phyloP scores from a whole-genome alignment of 2,329 filamentous ascomycete species.

The Gaeumannomyces tritici region DNA sequence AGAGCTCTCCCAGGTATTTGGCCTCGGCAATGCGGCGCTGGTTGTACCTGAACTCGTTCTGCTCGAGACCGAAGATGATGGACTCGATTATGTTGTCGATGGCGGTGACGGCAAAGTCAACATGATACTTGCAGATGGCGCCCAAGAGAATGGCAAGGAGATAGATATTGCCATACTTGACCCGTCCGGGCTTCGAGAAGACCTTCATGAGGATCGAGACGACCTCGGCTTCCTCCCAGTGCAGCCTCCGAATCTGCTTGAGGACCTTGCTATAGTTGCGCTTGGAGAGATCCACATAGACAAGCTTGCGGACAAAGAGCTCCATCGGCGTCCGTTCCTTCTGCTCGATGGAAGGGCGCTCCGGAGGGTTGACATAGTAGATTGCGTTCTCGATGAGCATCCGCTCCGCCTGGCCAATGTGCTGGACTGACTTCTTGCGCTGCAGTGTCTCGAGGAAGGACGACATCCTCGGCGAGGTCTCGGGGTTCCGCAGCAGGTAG shows the following conservation, averaged over 20 bases:
- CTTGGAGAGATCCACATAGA: constrained; percentile 91
- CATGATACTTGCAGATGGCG: constrained; percentile 84
- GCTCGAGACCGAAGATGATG: constrained; percentile 77
- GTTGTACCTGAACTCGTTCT: constrained; percentile 96
- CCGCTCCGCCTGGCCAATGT: constrained; percentile 88
- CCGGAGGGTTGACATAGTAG: constrained; percentile 94
- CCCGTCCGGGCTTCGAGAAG: constrained; percentile 92
- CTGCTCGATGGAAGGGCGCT: constrained; percentile 87
- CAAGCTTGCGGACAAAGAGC: constrained; percentile 81
- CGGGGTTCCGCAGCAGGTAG: constrained; percentile 83
- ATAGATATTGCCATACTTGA: constrained; percentile 96
- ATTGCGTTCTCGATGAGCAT: constrained; percentile 98
- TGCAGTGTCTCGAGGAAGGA: constrained; percentile 92
- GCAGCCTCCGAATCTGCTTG: constrained; percentile 87
- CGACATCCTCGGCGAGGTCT: constrained; percentile 86
- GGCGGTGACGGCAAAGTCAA: constrained; percentile 80
- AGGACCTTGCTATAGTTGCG: constrained; percentile 88
- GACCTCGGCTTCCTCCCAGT: constrained; percentile 89
- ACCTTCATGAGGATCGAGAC: constrained; percentile 60
- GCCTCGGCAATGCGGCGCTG: constrained; percentile 91
- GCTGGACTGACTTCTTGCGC: constrained; percentile 90
- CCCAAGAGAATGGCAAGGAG: constrained; percentile 83
- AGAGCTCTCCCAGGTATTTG: constrained; percentile 92
- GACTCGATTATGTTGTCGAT: constrained; percentile 89
- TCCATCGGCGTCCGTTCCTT: constrained; percentile 94